These are phyloP conservation scores for Chlorella variabilis DNA, from an alignment of 163 green algal species.

Conservation along the genomic window DNA sequence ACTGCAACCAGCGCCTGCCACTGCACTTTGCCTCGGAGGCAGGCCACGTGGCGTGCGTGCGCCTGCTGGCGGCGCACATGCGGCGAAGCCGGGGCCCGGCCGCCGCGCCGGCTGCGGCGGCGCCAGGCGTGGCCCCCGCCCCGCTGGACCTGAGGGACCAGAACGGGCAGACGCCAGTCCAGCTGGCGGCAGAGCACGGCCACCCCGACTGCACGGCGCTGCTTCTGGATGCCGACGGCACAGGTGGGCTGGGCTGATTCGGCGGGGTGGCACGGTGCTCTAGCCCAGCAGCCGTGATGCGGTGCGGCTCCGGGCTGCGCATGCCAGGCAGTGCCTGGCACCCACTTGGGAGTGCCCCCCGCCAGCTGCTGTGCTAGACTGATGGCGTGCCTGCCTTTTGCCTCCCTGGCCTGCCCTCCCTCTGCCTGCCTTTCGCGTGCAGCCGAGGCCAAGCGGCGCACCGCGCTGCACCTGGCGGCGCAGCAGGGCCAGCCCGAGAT, in stretches of 20 bases:
- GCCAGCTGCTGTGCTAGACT: too few species aligned
- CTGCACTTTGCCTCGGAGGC: slow-evolving; percentile 66
- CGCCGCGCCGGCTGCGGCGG: neutral
- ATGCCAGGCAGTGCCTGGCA: too few species aligned
- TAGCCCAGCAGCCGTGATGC: too few species aligned
- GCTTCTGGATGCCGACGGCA: slow-evolving; percentile 50
- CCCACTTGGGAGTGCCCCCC: too few species aligned
- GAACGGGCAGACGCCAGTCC: slow-evolving; percentile 51
- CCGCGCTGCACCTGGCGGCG: slow-evolving; percentile 63
- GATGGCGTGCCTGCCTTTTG: neutral
- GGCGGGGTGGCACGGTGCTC: too few species aligned
- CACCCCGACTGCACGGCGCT: slow-evolving; percentile 58
- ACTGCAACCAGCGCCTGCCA: slow-evolving; percentile 53
- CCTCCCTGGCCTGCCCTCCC: too few species aligned
- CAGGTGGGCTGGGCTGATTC: neutral
- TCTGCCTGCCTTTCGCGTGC: neutral
- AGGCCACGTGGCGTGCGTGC: slow-evolving; percentile 58
- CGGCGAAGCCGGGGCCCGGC: neutral
- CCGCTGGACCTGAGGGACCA: slow-evolving; percentile 43
- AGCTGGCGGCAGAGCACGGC: slow-evolving; percentile 58
- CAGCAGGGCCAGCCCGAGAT: slow-evolving; percentile 42
- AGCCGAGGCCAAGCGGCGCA: slow-evolving; percentile 45
- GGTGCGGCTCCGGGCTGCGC: too few species aligned
- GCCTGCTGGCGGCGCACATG: slow-evolving; percentile 40
- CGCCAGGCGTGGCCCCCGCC: neutral